Base-by-base conservation (phyloP, 306 rosid genomes). In the Quercus dentata region DNA sequence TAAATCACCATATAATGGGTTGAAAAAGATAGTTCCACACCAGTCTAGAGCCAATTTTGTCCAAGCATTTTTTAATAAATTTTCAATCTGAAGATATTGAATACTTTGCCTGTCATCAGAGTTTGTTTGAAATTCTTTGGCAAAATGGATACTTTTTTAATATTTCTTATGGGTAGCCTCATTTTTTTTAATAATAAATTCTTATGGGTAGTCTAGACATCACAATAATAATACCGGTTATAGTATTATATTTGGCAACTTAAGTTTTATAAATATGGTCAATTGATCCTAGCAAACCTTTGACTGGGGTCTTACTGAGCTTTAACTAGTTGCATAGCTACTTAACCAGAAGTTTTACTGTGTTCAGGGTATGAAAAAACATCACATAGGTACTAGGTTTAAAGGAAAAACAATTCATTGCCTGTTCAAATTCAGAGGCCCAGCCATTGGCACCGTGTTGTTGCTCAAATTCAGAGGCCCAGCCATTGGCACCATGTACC, bases 361-460 rank as follows among this genome's bases (percentile, higher is more conserved):
- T 59, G 31, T 59, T 59, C 65, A 59, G 18, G 65, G 13, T 64
- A 6, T 31, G 23, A 72, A 44, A 52, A 59, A 19, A 5, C 57
- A 79, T 41, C 74, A 30, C 71, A 67, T 71, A n/a, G 75, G 68
- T 27, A 79, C 74, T 28, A 61, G 5, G 79, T 58, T 69, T 28
- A 78, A 44, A 70, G 63, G 17, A 41, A 31, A 18, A 80, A 78
- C 33, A 69, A 51, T 65, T 78, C 44, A 86, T 85, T 79, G 90
- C 99, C 79, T 91, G 93, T 85, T 93, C 97, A 83, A 96, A 96
- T 87, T 96, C 97, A 68, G 98, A 96, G 80, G 82, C 97, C 98
- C 99, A 96, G 35, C 97, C 97, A 87, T 85, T 90, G 62, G 81
- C 87, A 71, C 99, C 98, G 78, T 91, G 80, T 56, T 96, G 97